Evolutionary conservation across 768 basidiomycete genomes (phyloP), one percentile per base, ranked within the genome.

Genomic region (Lactarius pseudohatsudake): DNA sequence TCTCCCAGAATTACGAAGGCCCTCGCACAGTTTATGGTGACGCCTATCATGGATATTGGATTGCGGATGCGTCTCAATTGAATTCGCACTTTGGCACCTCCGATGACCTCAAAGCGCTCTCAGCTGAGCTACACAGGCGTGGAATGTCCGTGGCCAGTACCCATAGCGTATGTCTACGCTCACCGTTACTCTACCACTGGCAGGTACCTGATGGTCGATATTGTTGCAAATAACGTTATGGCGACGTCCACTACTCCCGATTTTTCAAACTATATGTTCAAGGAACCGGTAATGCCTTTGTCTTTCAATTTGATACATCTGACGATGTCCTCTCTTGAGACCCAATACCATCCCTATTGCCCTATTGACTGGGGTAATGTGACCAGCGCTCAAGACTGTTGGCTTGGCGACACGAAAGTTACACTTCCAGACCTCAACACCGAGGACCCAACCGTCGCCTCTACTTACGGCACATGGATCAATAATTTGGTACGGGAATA

Each of bases 211-310:
- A 94, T 93, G 91, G 86, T 94, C 57, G 92, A 94, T 72, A 76
- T 91, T 38, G 90, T 95, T 45, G 85, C 90, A 40, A 95, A 95
- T 75, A 90, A 94, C 75, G 91, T 96, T 59, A 93, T 92, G 82
- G 78, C 88, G 1, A 84, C 86, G 3, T 83, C 85, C 3, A 79
- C 77, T 41, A 83, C 79, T 7, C 89, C 90, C 18, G 85, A 88
- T 74, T 82, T 84, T 66, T 88, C 88, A 13, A 76, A 76, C 0
- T 92, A 85, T 75, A 82, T 88, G 76, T 90, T 91, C 80, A 88
- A 86, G 72, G 80, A 88, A 34, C 64, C 80, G 72, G 89, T 86
- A 34, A 32, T 80, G 72, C 59, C 9, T 30, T 28, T 61, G 20
- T 61, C 28, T 28, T 38, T 45, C 16, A 6, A 2, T 41, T n/a